These are phyloP conservation scores for Triticum urartu DNA, from an alignment of 176 grass and related monocot genomes.

Conservation along the genomic window DNA sequence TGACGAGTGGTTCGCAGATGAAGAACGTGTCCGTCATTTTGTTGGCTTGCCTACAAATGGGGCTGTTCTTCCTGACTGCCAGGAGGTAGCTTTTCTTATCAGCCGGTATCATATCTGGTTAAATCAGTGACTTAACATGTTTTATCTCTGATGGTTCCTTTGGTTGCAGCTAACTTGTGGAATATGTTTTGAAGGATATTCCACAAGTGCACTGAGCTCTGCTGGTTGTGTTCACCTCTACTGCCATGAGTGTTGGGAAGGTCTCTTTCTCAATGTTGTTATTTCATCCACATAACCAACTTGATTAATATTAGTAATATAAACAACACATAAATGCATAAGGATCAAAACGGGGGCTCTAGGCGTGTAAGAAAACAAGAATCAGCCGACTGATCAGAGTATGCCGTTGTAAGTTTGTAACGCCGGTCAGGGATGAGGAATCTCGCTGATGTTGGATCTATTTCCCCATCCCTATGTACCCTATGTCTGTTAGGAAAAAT, in stretches of 20 bases:
- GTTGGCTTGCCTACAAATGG: conserved; percentile 21
- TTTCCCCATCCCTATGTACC: not conserved
- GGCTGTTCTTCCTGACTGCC: not conserved
- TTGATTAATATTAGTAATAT: conserved; percentile 12
- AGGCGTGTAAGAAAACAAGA: not conserved
- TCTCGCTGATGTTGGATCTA: conserved; percentile 6
- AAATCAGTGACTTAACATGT: conserved; percentile 7
- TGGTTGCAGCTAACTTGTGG: conserved; percentile 87
- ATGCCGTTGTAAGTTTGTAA: not conserved
- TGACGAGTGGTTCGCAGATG: conserved; percentile 90
- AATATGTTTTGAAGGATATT: conserved; percentile 91
- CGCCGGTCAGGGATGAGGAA: not conserved
- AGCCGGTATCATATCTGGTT: not conserved
- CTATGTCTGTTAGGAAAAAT: not conserved
- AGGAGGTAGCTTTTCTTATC: conserved; percentile 12
- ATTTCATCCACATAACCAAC: not conserved
- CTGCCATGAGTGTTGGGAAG: conserved; percentile 86
- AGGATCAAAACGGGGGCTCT: not conserved
- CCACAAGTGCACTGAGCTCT: conserved; percentile 49
- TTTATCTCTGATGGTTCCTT: conserved; percentile 33
- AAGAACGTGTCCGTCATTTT: conserved; percentile 56
- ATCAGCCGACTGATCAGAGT: not conserved
- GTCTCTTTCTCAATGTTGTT: not conserved
- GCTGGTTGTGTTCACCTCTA: conserved; percentile 79
- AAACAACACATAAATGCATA: not conserved